phyloP scores from a whole-genome alignment of 306 rosid species.

The Lablab purpureus region DNA sequence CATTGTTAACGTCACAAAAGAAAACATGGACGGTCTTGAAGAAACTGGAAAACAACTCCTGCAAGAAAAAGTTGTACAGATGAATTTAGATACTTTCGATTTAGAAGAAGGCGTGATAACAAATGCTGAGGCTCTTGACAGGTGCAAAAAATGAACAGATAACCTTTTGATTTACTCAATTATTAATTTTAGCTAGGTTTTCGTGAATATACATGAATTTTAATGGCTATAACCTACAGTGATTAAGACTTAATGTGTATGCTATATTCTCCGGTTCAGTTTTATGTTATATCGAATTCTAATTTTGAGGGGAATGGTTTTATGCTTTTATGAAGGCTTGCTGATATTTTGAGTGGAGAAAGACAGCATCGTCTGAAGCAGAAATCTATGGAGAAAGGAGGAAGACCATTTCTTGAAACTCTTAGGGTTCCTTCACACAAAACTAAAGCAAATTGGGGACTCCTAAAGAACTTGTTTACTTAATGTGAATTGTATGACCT shows the following conservation, averaged over 20 bases:
- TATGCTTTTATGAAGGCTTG: constrained; percentile 7
- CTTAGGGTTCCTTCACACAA: not conserved
- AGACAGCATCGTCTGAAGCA: constrained; percentile 9
- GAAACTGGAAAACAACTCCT: not conserved
- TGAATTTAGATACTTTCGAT: not conserved
- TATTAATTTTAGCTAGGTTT: too few relatives aligned
- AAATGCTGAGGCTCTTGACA: not conserved
- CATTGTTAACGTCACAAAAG: not conserved
- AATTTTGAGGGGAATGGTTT: not conserved
- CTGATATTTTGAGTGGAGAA: not conserved
- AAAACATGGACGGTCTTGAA: not conserved
- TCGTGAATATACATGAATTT: too few relatives aligned
- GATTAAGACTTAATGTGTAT: too few relatives aligned
- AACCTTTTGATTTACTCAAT: too few relatives aligned
- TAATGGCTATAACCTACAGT: too few relatives aligned
- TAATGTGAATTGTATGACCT: too few relatives aligned
- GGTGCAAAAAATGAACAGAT: not conserved
- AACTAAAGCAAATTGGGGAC: not conserved
- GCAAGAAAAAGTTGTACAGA: not conserved
- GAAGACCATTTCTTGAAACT: constrained; percentile 9
- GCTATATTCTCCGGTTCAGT: too few relatives aligned
- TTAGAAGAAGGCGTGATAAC: not conserved
- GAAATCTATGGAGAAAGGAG: constrained; percentile 15
- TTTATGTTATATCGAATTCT: not conserved
- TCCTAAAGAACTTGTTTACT: too few relatives aligned